Base-by-base conservation (phyloP, 202 grass and related monocot species). In the Schoenoplectus triqueter region DNA sequence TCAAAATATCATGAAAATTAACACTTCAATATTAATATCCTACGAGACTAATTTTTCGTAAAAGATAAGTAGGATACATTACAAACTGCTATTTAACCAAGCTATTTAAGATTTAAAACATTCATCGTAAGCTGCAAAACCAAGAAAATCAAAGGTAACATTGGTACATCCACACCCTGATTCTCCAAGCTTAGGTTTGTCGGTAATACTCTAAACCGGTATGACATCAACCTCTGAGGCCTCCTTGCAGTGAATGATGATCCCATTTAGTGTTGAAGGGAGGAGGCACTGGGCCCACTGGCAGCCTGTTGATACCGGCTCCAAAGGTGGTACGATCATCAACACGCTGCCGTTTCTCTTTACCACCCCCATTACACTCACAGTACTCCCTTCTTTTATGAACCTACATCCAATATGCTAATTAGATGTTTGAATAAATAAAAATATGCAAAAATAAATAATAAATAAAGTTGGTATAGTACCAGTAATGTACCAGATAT, bases 321-420 rank as follows among this genome's bases (percentile, higher is more conserved):
- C 89, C 11, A 89, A 80, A 7, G 94, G 91, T 81, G 91, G 80
- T 88, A 94, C 88, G 8, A 97, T 90, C 94, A 90, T 97, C 47
- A 93, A n/a, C 55, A 97, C 84, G 3, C 83, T 96, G 7, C 90
- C 81, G 10, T 93, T 90, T 73, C 85, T 86, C 85, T 86, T 88
- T 60, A 97, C 91, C 47, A 93, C 82, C 44, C 94, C 91, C 65
- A 93, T 92, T 39, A 94, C 89, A 73, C 91, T 94, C 39, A 97
- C 91, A 0, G 89, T 97, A 85, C 85, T 94, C 14, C 94, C 91
- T 83, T 97, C 89, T 81, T 92, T 90, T 50, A 93, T 94, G 77
- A 93, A 94, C 80, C 86, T 87, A 66, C 66, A 87, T 51, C 50
- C 51, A 62, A 21, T 72, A 31, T 41, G 21, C 19, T 15, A 63